Base-by-base conservation (phyloP, 106 monocot species). In the Vanilla planifolia region DNA sequence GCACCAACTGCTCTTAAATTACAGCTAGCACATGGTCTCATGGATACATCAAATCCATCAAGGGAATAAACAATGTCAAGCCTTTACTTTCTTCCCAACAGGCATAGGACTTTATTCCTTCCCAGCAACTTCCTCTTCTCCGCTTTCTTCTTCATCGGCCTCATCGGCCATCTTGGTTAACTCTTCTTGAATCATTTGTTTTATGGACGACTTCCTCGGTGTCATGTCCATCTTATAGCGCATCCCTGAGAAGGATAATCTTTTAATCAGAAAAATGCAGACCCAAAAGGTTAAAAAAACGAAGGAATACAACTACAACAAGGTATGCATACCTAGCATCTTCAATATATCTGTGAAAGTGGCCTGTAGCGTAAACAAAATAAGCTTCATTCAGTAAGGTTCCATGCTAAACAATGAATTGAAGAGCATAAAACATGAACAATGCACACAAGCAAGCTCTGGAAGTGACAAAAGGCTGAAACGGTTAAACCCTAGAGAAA, bases 261-360 rank as follows among this genome's bases (percentile, higher is more conserved):
- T n/a, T 43, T 37, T 6, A 3, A 44, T 40, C 16, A 69, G 43
- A 29, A 51, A 50, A 8, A 48, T n/a, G 35, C 17, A 42, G n/a
- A 32, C 7, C 1, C 33, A 41, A n/a, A n/a, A n/a, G n/a, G n/a
- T n/a, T n/a, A n/a, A n/a, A 14, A 0, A 42, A 67, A 51, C 9
- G 27, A 33, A 15, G 4, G 63, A 2, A 44, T 59, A 4, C 6
- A 19, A 14, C 13, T 20, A 8, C 5, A 24, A 2, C 64, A 19
- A 30, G 22, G 16, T n/a, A n/a, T n/a, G 52, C 73, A 22, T 71
- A 86, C 81, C 74, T 35, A 81, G 77, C 36, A 58, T 58, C 43
- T 75, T 86, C 2, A 86, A 74, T 61, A 86, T 81, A 39, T 86
- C 80, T 16, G 81, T 86, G 60, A 86, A 86, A 28, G 85, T 80